Conservation (phyloP, 768 basidiomycete genomes). For the Termitomyces eurrhizus region DNA sequence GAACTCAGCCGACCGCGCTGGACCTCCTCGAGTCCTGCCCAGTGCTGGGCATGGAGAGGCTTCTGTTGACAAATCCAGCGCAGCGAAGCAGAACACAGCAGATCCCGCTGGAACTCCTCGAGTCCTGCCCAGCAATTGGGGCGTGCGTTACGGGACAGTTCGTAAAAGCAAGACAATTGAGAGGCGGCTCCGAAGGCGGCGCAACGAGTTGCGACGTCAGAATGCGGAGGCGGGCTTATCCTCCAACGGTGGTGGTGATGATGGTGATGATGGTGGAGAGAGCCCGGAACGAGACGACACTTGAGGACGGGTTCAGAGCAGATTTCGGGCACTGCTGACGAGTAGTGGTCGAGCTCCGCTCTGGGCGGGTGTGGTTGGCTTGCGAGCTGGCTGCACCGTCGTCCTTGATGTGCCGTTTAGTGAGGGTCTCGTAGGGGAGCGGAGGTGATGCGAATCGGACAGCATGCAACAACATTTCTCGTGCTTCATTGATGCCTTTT, state of each 20-base stretch:
- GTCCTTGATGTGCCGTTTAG: neutral
- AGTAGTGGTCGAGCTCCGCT: neutral
- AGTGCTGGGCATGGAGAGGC: neutral
- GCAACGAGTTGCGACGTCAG: neutral
- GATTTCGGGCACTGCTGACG: slow-evolving; percentile 1
- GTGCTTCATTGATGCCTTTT: neutral
- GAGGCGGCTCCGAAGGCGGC: neutral
- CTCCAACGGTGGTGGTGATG: neutral
- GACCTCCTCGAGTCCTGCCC: neutral
- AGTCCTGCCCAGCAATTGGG: neutral
- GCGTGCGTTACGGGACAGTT: neutral
- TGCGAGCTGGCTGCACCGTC: neutral
- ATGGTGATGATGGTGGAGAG: no score
- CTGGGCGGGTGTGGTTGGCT: neutral
- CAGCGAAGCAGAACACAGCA: neutral
- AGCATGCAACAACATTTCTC: neutral
- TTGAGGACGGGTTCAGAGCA: neutral
- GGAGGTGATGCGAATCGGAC: neutral
- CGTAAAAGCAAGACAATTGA: neutral
- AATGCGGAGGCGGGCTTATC: neutral
- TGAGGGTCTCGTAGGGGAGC: neutral
- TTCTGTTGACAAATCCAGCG: neutral
- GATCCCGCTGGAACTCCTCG: neutral
- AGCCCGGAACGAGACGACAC: neutral
- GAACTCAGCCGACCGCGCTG: no score